These are phyloP conservation scores for Trichosporon ovoides DNA, from an alignment of 1,284 basidiomycete genomes.

Conservation along the genomic window DNA sequence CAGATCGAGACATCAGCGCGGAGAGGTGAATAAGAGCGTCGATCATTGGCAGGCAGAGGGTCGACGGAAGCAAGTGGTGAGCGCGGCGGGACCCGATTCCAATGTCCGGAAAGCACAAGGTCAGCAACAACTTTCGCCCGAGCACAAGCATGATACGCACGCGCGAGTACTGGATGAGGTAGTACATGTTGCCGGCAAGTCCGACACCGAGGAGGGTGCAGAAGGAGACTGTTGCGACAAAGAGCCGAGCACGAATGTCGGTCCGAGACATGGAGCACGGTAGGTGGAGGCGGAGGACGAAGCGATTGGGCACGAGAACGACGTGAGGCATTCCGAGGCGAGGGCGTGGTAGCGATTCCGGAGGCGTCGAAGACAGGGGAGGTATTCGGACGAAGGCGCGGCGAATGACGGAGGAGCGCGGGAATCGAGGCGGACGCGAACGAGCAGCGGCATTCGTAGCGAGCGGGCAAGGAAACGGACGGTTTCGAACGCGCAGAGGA, in stretches of 20 bases:
- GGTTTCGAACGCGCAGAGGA: not conserved
- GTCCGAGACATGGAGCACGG: not conserved
- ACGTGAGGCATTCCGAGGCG: not conserved
- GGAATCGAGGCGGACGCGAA: not conserved
- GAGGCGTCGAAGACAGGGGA: conserved; percentile 1
- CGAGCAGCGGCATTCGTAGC: not conserved
- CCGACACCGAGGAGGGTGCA: conserved; percentile 39
- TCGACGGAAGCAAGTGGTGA: not conserved
- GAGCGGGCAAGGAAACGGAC: not conserved
- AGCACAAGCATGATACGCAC: conserved; percentile 24
- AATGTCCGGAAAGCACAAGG: not conserved
- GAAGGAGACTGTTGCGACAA: conserved; percentile 38
- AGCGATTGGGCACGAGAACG: conserved; percentile 4
- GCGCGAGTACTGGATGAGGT: conserved; percentile 42
- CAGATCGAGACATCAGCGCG: not conserved
- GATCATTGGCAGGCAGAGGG: conserved; percentile 6
- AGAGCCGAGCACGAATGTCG: not conserved
- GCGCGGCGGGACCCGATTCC: not conserved
- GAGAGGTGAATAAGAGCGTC: not conserved
- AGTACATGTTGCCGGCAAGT: conserved; percentile 35
- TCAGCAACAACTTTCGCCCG: conserved; percentile 5
- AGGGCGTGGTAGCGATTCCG: conserved; percentile 3
- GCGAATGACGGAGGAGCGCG: conserved; percentile 2
- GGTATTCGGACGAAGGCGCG: not conserved
- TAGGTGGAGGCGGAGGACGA: not conserved